phyloP scores from a whole-genome alignment of 2,329 filamentous ascomycete species.

The Fusarium torulosum region DNA sequence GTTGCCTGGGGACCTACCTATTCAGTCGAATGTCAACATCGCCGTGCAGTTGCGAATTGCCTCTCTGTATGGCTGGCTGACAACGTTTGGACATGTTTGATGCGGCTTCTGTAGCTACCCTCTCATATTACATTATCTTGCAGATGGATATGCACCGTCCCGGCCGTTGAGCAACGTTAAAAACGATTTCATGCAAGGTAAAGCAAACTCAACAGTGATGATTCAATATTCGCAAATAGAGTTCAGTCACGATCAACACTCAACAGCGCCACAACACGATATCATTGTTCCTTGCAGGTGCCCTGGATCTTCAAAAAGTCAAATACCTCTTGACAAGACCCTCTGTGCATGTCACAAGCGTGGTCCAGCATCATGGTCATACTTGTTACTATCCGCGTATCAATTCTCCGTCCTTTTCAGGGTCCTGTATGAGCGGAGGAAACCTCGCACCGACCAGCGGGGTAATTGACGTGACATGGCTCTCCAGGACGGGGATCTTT shows the following conservation, averaged over 20 bases:
- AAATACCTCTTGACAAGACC: slow-evolving; percentile 20
- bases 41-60: neutral
- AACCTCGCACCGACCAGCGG: slow-evolving; percentile 39
- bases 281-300: slow-evolving; percentile 7
- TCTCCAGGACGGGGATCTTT: slow-evolving; percentile 36
- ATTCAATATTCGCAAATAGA: slow-evolving; percentile 20
- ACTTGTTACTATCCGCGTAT: slow-evolving; percentile 25
- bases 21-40: slow-evolving; percentile 10
- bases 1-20: slow-evolving; percentile 14
- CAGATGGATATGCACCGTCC: slow-evolving; percentile 20
- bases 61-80: neutral
- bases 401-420: slow-evolving; percentile 28
- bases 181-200: slow-evolving; percentile 15
- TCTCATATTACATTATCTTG: slow-evolving; percentile 23
- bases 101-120: slow-evolving; percentile 38
- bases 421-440: slow-evolving; percentile 31
- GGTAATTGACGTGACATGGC: slow-evolving; percentile 38
- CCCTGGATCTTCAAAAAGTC: slow-evolving; percentile 12
- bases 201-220: slow-evolving; percentile 11
- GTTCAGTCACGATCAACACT: slow-evolving; percentile 14
- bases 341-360: slow-evolving; percentile 13
- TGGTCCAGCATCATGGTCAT: slow-evolving; percentile 9
- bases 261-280: slow-evolving; percentile 30
- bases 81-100: neutral
- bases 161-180: slow-evolving; percentile 21